Conservation (phyloP, 2,329 filamentous ascomycete species). For the Aspergillus neoniger region DNA sequence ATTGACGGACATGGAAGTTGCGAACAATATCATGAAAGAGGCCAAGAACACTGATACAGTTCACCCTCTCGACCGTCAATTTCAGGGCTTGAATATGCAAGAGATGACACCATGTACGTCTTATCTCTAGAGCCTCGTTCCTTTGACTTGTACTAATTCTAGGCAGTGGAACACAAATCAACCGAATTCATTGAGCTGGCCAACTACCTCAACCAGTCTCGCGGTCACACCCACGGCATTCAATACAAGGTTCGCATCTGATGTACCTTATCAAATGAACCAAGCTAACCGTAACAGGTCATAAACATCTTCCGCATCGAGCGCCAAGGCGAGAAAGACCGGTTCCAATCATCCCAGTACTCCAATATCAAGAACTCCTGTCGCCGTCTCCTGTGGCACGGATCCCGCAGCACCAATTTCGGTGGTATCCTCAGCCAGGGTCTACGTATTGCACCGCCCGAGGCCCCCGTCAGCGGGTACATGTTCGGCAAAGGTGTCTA, state of each 20-base stretch:
- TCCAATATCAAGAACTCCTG: constrained; percentile 59
- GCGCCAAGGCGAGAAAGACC: constrained; percentile 68
- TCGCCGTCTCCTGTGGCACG: constrained; percentile 82
- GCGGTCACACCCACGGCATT: constrained; percentile 64
- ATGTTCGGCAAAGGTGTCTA: constrained; percentile 94
- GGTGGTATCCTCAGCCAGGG: constrained; percentile 86
- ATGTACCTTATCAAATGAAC: neutral
- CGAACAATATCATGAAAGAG: constrained; percentile 74
- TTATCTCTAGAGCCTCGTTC: no score
- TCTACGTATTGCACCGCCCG: constrained; percentile 77
- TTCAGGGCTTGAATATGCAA: constrained; percentile 67
- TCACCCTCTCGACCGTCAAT: constrained; percentile 72
- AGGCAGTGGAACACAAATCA: constrained; percentile 54
- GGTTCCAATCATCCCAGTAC: constrained; percentile 63
- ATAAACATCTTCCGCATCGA: constrained; percentile 82
- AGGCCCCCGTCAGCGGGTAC: constrained; percentile 77
- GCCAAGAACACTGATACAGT: constrained; percentile 56
- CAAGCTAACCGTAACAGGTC: constrained; percentile 44
- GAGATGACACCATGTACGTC: constrained; percentile 68
- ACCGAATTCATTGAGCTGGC: constrained; percentile 66
- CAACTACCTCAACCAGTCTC: constrained; percentile 67
- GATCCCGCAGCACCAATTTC: constrained; percentile 79
- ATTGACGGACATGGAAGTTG: constrained; percentile 81
- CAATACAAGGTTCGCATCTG: constrained; percentile 12
- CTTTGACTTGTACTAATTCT: constrained; percentile 16